These are phyloP conservation scores for Cyberlindnera xylosilytica DNA, from an alignment of 805 yeast species.

Conservation along the genomic window DNA sequence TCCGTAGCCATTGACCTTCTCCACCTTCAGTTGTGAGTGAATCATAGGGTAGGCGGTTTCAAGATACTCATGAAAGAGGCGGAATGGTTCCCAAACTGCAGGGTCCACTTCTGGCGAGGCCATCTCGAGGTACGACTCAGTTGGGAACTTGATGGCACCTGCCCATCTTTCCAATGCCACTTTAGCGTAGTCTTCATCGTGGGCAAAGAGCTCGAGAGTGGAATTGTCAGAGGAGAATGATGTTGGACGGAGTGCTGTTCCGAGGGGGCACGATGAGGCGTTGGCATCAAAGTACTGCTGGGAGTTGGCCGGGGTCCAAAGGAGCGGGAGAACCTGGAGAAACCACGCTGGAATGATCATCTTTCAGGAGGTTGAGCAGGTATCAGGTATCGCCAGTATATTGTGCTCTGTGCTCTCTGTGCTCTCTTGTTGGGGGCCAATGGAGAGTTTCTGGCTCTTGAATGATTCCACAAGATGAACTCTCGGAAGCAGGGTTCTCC, in stretches of 20 bases:
- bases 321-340: too few relatives aligned
- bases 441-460: too few relatives aligned
- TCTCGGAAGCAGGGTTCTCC: too few relatives aligned
- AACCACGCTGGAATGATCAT: too few relatives aligned
- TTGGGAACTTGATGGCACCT: constrained; percentile 62
- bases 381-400: too few relatives aligned
- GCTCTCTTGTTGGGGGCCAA: too few relatives aligned
- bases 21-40: constrained; percentile 46
- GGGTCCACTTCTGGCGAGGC: constrained; percentile 31
- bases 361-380: too few relatives aligned
- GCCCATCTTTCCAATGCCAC: constrained; percentile 32
- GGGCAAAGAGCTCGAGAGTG: constrained; percentile 31
- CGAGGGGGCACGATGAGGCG: constrained; percentile 1
- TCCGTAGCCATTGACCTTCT: constrained; percentile 60
- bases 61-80: constrained; percentile 46
- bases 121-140: constrained; percentile 57
- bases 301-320: not conserved
- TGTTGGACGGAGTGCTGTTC: not conserved
- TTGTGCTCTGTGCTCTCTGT: too few relatives aligned
- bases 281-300: not conserved
- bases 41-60: constrained; percentile 54
- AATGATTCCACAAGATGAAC: too few relatives aligned
- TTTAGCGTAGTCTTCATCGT: constrained; percentile 33
- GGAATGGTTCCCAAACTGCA: constrained; percentile 34
- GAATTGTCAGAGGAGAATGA: constrained; percentile 7